Conservation (phyloP, 352 stramenopile species). For the Pythium utonaiense region DNA sequence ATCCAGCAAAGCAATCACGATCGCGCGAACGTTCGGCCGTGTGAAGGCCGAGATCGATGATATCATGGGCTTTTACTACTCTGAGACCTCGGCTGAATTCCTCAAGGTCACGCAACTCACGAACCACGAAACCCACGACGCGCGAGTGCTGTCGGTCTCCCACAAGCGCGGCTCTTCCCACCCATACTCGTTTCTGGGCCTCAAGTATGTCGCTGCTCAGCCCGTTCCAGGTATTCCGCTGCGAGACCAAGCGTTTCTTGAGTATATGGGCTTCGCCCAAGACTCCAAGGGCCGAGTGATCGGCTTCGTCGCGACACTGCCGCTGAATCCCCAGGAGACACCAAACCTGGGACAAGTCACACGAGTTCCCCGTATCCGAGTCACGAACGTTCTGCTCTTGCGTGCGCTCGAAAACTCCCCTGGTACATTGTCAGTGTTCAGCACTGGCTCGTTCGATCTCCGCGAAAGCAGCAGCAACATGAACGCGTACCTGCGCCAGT, state of each 20-base stretch:
- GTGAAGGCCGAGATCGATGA: constrained; percentile 11
- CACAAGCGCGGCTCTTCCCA: neutral
- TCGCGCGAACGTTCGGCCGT: constrained; percentile 12
- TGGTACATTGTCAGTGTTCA: constrained; percentile 3
- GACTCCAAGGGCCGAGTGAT: constrained; percentile 16
- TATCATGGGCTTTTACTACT: constrained; percentile 21
- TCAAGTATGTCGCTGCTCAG: constrained; percentile 19
- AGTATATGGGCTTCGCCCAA: constrained; percentile 20
- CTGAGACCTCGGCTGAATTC: constrained; percentile 13
- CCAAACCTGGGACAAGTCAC: constrained; percentile 1
- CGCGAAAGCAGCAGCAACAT: constrained; percentile 20
- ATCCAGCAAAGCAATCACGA: neutral
- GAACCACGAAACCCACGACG: constrained; percentile 9
- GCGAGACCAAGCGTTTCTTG: constrained; percentile 11
- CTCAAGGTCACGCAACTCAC: constrained; percentile 15
- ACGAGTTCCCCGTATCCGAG: constrained; percentile 7
- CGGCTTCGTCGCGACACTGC: constrained; percentile 16
- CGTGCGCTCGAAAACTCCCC: constrained; percentile 1
- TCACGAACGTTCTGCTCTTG: constrained; percentile 9
- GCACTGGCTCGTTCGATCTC: constrained; percentile 9
- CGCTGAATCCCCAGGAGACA: constrained; percentile 11
- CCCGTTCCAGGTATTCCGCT: constrained; percentile 5
- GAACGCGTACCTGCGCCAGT: constrained; percentile 14
- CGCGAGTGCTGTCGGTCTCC: constrained; percentile 10
- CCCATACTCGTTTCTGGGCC: constrained; percentile 12